These are phyloP conservation scores for Sphaerostilbella broomeana DNA, from an alignment of 2,329 filamentous ascomycete species.

Conservation along the genomic window DNA sequence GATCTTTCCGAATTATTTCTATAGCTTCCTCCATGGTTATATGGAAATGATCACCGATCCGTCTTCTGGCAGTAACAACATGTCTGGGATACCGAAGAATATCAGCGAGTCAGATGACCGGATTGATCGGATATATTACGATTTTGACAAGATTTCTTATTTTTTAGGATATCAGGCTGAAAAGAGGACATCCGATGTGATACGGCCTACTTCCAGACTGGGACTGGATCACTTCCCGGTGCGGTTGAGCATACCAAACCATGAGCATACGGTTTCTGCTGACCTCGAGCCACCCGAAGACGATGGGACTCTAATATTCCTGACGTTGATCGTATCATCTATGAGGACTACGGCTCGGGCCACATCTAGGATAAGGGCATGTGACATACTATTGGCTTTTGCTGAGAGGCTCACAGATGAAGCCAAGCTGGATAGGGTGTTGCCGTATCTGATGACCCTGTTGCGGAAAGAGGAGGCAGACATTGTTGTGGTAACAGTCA, in stretches of 20 bases:
- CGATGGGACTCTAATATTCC: slow-evolving; percentile 86
- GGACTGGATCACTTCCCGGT: slow-evolving; percentile 67
- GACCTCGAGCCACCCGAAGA: slow-evolving; percentile 59
- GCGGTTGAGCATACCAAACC: slow-evolving; percentile 78
- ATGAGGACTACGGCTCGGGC: slow-evolving; percentile 83
- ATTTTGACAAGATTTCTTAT: slow-evolving; percentile 97
- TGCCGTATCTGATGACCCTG: slow-evolving; percentile 82
- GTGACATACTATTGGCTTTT: slow-evolving; percentile 87
- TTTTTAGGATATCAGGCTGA: slow-evolving; percentile 73
- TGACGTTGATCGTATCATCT: slow-evolving; percentile 83
- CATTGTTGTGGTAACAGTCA: slow-evolving; percentile 75
- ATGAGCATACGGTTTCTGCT: slow-evolving; percentile 62
- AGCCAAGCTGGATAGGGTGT: slow-evolving; percentile 84
- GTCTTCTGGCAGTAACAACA: slow-evolving; percentile 66
- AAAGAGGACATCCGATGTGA: slow-evolving; percentile 26
- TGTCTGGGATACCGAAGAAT: slow-evolving; percentile 61
- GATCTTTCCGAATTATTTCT: slow-evolving; percentile 94
- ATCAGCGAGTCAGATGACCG: slow-evolving; percentile 85
- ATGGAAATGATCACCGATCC: slow-evolving; percentile 95
- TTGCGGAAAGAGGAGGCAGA: slow-evolving; percentile 71
- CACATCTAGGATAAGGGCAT: slow-evolving; percentile 80
- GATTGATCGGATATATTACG: slow-evolving; percentile 85
- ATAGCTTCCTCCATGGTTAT: slow-evolving; percentile 94
- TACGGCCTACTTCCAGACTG: slow-evolving; percentile 33
- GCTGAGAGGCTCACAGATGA: slow-evolving; percentile 88